Conservation (phyloP, 768 basidiomycete genomes). For the Podaxis sp. region DNA sequence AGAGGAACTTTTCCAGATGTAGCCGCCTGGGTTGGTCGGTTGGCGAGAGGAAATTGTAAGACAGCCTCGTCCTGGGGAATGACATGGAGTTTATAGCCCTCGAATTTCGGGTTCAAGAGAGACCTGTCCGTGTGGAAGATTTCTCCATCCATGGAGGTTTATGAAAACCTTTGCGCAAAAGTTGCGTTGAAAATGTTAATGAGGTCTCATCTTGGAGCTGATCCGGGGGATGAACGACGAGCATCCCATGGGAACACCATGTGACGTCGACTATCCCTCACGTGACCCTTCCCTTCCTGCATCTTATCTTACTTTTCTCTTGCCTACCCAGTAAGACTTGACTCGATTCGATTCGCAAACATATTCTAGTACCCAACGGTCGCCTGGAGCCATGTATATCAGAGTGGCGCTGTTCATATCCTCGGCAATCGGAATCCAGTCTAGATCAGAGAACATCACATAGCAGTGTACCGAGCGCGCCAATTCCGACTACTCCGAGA, state of each 20-base stretch:
- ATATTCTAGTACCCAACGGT: too few relatives aligned
- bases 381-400: too few relatives aligned
- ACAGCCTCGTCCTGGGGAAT: constrained; percentile 58
- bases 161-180: neutral
- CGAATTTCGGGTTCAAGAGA: constrained; percentile 79
- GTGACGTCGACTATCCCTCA: neutral
- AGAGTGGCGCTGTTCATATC: too few relatives aligned
- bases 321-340: too few relatives aligned
- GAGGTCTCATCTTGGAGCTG: neutral
- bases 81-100: constrained; percentile 75
- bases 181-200: neutral
- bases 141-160: constrained; percentile 2
- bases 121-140: constrained; percentile 44
- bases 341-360: too few relatives aligned
- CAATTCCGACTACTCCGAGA: too few relatives aligned
- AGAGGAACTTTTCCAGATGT: constrained; percentile 59
- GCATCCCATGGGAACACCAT: neutral
- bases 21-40: constrained; percentile 59
- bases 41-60: constrained; percentile 46
- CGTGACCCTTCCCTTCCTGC: neutral
- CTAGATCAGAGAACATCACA: too few relatives aligned
- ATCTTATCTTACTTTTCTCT: too few relatives aligned
- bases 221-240: neutral
- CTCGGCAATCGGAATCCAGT: too few relatives aligned
- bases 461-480: too few relatives aligned